These are phyloP conservation scores for Russula earlei DNA, from an alignment of 768 basidiomycete species.

Conservation along the genomic window DNA sequence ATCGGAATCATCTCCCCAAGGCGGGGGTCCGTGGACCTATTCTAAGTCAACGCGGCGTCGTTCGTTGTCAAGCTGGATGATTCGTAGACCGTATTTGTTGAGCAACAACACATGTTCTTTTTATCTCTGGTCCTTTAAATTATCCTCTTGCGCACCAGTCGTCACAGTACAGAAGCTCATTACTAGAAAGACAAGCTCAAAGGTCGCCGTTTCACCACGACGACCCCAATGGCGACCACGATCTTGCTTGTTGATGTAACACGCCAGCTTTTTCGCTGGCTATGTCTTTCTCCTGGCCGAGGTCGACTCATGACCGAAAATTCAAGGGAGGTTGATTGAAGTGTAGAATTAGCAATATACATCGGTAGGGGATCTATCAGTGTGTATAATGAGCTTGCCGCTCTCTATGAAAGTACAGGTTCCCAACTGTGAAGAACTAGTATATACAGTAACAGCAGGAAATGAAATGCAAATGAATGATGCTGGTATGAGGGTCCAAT, in stretches of 20 bases:
- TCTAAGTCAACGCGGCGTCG: conserved; percentile 15
- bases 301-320: neutral
- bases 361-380: conserved; percentile 10
- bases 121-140: too few species aligned
- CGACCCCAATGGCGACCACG: too few species aligned
- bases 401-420: neutral
- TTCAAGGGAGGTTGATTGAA: neutral
- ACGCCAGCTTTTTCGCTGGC: too few species aligned
- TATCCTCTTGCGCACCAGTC: too few species aligned
- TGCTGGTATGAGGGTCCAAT: neutral
- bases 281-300: neutral
- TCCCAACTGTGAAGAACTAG: neutral
- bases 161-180: too few species aligned
- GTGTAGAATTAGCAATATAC: conserved; percentile 7
- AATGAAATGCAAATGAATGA: conserved; percentile 5
- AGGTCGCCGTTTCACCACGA: too few species aligned
- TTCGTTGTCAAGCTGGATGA: neutral
- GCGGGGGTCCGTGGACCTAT: conserved; percentile 25
- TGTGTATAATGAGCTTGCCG: neutral
- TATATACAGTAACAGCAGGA: neutral
- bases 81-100: neutral
- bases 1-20: conserved; percentile 28
- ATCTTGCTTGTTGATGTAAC: too few species aligned
- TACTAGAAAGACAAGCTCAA: too few species aligned
- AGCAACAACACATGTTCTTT: neutral